Evolutionary conservation across 306 rosid genomes (phyloP), one percentile per base, ranked within the genome.

Genomic region (Pyrus communis): DNA sequence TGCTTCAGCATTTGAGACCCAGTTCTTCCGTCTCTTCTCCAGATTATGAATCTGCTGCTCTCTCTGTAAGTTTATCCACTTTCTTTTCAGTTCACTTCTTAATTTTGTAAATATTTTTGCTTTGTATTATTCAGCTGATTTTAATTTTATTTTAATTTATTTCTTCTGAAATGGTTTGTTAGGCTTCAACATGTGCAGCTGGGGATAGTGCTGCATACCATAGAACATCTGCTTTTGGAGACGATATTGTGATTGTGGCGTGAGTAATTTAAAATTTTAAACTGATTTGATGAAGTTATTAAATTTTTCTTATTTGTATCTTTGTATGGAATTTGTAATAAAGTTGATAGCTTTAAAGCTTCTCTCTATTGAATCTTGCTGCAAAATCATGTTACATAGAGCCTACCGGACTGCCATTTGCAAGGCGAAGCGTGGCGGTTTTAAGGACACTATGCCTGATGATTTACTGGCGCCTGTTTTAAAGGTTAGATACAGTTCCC

Each of bases 201-300:
- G 88, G 84, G 63, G 74, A 78, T 58, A 75, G 78, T 63, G 80
- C 84, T 75, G 83, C 90, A 1, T 77, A 83, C 71, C 83, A 83
- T 7, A 68, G 81, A 67, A 78, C 83, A 2, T 77, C 82, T 72
- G 79, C 85, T 71, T 87, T 85, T 64, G 96, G 87, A 55, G 97
- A 95, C 71, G 98, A 95, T 30, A 80, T 92, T 7, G 98, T 95
- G 75, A 86, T 95, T 86, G 98, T 90, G 60, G 96, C 97, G 98
- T 95, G 69, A 69, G 75, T 76, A 30, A 25, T 75, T 45, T 40
- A 38, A 38, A 38, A 38, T 38, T 38, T 38, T 38, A 4, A 49
- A 49, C 60, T 73, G 4, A 78, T 8, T 30, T 59, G 28, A 75
- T 31, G 31, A 27, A 22, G 15, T 38, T 11, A 7, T 27, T 23